Evolutionary conservation across 352 stramenopile genomes (phyloP), one percentile per base, ranked within the genome.

Genomic region (Plasmopara halstedii): DNA sequence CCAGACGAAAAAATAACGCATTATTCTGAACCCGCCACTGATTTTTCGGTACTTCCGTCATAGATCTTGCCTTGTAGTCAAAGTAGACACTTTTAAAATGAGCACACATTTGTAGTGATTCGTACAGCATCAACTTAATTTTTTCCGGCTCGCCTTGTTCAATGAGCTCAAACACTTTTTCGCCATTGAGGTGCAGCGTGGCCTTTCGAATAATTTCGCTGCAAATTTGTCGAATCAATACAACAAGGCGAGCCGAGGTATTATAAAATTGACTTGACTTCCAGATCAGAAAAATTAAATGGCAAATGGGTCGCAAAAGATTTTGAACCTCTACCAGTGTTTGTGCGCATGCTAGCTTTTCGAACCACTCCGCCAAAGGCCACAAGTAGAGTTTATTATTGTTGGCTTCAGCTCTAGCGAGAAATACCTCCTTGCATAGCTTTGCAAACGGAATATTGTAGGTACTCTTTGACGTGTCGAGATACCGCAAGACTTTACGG

Each of bases 391-490:
- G 79, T 13, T 75, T 61, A 43, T 93, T 95, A 49, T 95, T 78
- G 35, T 92, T 95, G 0, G 86, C 83, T 49, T 96, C 87, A 0
- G 75, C 73, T 8, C 86, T 70, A 0, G 88, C 78, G 15, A 93
- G 53, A 42, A 96, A 96, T 1, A 96, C 77, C 35, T 95, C 83
- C 38, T 96, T 96, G 56, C 86, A 96, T 11, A 97, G 61, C 55
- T 95, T 93, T 1, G 85, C 86, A 42, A 97, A 97, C 6, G 88
- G 88, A 7, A 82, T 76, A 34, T 94, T 96, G 67, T 97, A 96
- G 7, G 86, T 96, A 34, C 73, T 90, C 50, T 94, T 92, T 21
- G 67, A 88, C 15, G 65, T 53, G 46, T 96, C 86, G n/a, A 97
- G 53, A 51, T 83, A 90, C 55, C 92, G 76, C 40, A 97, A 53